Conservation (phyloP, 2,329 filamentous ascomycete species). For the Westerdykella ornata region DNA sequence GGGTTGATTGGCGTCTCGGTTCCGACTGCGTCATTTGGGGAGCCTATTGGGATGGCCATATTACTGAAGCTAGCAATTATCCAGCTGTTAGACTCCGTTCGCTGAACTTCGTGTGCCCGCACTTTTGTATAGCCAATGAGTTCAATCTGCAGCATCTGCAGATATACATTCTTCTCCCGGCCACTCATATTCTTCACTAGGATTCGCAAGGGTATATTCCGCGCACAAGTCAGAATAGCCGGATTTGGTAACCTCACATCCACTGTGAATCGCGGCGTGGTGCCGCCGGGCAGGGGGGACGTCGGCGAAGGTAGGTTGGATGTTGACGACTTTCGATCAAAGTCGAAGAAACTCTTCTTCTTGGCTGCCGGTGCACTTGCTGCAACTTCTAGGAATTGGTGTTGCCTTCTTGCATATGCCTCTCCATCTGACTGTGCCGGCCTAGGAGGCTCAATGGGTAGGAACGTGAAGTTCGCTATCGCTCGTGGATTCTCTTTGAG, state of each 20-base stretch:
- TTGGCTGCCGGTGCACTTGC: conserved; percentile 27
- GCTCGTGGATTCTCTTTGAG: conserved; percentile 82
- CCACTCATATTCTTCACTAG: conserved; percentile 69
- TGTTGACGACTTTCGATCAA: conserved; percentile 30
- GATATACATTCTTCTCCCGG: conserved; percentile 61
- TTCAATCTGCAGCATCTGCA: conserved; percentile 74
- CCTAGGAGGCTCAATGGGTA: conserved; percentile 86
- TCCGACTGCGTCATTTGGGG: conserved; percentile 50
- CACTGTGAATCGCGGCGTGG: conserved; percentile 56
- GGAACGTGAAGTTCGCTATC: conserved; percentile 62
- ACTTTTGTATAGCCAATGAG: conserved; percentile 75
- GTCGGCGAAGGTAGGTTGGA: conserved; percentile 13
- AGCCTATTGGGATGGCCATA: conserved; percentile 64
- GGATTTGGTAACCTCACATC: conserved; percentile 84
- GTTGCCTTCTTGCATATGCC: conserved; percentile 70
- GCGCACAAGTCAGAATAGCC: conserved; percentile 80
- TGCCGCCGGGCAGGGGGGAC: conserved; percentile 8
- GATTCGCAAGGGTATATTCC: conserved; percentile 72
- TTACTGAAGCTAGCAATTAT: conserved; percentile 66
- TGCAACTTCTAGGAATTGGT: conserved; percentile 47
- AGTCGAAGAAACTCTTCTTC: conserved; percentile 56
- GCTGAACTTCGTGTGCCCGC: conserved; percentile 65
- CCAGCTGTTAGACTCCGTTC: conserved; percentile 67
- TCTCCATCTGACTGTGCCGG: conserved; percentile 63
- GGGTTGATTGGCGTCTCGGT: conserved; percentile 65